Conservation (phyloP, 108 stramenopile genomes). For the Chaetoceros muelleri region DNA sequence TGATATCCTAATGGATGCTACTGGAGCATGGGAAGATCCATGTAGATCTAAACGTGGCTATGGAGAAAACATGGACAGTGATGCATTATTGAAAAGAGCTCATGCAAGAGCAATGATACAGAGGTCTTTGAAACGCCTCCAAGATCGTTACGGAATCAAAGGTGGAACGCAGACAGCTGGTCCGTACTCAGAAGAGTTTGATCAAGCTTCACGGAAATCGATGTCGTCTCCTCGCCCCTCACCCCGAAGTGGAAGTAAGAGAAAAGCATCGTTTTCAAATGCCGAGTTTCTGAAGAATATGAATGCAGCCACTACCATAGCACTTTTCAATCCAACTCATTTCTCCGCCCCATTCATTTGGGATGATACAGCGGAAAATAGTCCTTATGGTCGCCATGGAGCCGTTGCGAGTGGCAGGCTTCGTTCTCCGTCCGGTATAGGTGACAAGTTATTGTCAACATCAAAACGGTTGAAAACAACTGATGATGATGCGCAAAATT, state of each 20-base stretch:
- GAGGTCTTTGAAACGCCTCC: constrained; percentile 72
- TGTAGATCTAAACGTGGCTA: constrained; percentile 49
- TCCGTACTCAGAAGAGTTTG: constrained; percentile 41
- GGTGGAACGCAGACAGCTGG: constrained; percentile 60
- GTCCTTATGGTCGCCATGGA: constrained; percentile 50
- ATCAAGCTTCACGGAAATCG: background rate
- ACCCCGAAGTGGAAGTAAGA: constrained; percentile 18
- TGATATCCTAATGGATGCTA: constrained; percentile 66
- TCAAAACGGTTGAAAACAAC: background rate
- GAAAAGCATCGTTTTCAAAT: constrained; percentile 25
- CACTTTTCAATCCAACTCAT: constrained; percentile 57
- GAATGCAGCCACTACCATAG: constrained; percentile 21
- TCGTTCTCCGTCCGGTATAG: background rate
- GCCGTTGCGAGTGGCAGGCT: constrained; percentile 15
- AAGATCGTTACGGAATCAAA: constrained; percentile 60
- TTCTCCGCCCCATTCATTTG: constrained; percentile 42
- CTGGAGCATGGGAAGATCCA: constrained; percentile 78
- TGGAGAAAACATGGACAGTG: constrained; percentile 39
- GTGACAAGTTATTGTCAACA: constrained; percentile 2
- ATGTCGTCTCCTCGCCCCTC: constrained; percentile 11
- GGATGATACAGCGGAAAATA: constrained; percentile 38
- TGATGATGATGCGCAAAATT: background rate
- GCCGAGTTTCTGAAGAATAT: constrained; percentile 8
- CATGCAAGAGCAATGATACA: constrained; percentile 73
- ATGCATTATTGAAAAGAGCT: constrained; percentile 56